Evolutionary conservation across 345 rosid genomes (phyloP).

Genomic region (Eucalyptus curtisii): DNA sequence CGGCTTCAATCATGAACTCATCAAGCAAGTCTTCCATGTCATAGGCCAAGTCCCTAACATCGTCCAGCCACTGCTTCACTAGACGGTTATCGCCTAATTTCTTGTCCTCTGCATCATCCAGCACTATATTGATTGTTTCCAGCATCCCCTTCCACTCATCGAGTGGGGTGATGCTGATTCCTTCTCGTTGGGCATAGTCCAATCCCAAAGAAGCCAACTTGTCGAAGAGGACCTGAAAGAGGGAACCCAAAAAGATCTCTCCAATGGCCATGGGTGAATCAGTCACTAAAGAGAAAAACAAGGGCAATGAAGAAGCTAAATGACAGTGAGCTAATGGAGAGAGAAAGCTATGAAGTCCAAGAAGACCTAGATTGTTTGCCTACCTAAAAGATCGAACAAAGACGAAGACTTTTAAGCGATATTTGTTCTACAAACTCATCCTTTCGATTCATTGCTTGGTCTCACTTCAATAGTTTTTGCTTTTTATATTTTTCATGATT

Average conservation of each 20-base stretch:
- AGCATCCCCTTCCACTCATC: background rate
- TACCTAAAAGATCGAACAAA: too few species aligned
- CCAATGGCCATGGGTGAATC: background rate
- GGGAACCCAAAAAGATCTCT: background rate
- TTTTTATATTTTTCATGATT: too few species aligned
- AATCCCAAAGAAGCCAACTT: background rate
- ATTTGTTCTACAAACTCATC: too few species aligned
- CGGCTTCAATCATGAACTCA: background rate
- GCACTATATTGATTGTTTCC: background rate
- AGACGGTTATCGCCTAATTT: accelerated
- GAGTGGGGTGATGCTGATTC: background rate
- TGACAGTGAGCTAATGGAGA: too few species aligned
- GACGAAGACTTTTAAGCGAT: too few species aligned
- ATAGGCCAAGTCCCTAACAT: background rate
- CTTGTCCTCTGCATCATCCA: background rate
- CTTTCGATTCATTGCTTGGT: too few species aligned
- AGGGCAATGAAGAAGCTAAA: background rate
- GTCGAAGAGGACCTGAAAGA: background rate
- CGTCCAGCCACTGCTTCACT: background rate
- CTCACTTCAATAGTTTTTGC: too few species aligned
- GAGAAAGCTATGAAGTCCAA: too few species aligned
- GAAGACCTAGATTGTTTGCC: too few species aligned
- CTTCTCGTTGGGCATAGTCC: background rate
- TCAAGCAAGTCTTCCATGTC: background rate
- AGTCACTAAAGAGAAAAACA: background rate